These are phyloP conservation scores for Teunomyces pallodes DNA, from an alignment of 805 yeast genomes.

Conservation along the genomic window DNA sequence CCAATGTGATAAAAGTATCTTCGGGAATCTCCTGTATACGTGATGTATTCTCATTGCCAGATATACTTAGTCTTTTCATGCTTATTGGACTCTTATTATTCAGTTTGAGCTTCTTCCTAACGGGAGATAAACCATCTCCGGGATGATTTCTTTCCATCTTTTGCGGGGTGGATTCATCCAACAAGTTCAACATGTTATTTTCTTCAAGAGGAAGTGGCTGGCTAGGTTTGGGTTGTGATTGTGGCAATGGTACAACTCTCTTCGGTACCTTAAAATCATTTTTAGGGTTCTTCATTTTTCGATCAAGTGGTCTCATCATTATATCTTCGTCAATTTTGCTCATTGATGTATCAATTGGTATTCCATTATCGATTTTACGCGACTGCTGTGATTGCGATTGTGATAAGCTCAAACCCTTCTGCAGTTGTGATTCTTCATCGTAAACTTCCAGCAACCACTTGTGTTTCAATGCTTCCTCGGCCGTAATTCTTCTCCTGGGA, in stretches of 20 bases:
- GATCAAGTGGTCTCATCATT: conserved; percentile 41
- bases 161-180: conserved; percentile 8
- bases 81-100: conserved; percentile 5
- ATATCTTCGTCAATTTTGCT: conserved; percentile 42
- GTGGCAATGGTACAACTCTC: conserved; percentile 43
- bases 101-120: not conserved
- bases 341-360: conserved; percentile 32
- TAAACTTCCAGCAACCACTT: conserved; percentile 65
- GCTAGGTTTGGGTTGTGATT: conserved; percentile 28
- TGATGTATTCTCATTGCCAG: not conserved
- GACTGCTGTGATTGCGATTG: conserved; percentile 71
- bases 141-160: not conserved
- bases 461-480: conserved; percentile 71
- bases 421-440: conserved; percentile 25
- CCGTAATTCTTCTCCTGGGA: conserved; percentile 70
- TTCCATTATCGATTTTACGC: conserved; percentile 40
- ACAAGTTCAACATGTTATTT: conserved; percentile 17
- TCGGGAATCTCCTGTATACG: conserved; percentile 32
- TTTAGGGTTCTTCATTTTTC: conserved; percentile 19
- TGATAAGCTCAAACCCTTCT: conserved; percentile 54
- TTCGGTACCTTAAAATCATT: conserved; percentile 44
- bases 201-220: conserved; percentile 13
- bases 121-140: conserved; percentile 3
- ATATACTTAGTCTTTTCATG: not conserved
- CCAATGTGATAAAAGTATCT: conserved; percentile 57